Evolutionary conservation across 2,329 filamentous ascomycete genomes (phyloP).

Genomic region (Cryphonectria nitschkei): DNA sequence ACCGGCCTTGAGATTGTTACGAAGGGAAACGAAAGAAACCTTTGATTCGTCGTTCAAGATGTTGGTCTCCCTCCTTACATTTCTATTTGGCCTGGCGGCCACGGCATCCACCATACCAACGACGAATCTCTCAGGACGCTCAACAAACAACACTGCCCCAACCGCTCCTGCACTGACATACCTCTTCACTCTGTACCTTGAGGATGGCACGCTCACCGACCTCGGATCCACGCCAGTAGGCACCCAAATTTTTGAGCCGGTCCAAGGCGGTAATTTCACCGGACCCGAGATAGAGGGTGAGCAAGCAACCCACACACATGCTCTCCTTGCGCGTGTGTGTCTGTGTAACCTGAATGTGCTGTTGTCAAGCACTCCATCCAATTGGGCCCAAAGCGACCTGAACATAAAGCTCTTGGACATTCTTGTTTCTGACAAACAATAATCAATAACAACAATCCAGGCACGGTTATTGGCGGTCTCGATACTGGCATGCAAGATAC

Average conservation of each 20-base stretch:
- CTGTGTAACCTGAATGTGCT: background rate
- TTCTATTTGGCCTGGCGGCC: background rate
- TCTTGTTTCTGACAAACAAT: background rate
- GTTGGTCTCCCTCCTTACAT: background rate
- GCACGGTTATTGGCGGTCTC: constrained; percentile 39
- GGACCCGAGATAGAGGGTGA: constrained; percentile 40
- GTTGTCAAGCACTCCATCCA: background rate
- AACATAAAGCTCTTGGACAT: background rate
- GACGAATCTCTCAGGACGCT: background rate
- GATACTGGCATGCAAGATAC: constrained; percentile 44
- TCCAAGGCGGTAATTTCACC: constrained; percentile 41
- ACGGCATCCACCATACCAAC: background rate
- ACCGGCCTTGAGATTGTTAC: background rate
- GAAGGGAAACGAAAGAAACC: background rate
- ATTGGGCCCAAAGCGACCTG: background rate
- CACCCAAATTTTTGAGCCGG: constrained; percentile 38
- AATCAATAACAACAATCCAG: constrained; percentile 20
- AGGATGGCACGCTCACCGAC: constrained; percentile 27
- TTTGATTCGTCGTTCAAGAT: background rate
- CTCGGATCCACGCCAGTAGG: constrained; percentile 36
- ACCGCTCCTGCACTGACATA: constrained; percentile 22
- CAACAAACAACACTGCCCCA: background rate
- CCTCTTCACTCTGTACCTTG: constrained; percentile 37
- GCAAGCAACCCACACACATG: background rate
- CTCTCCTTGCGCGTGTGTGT: background rate